A percentile compares a stretch with the other conserved stretches of the same genome.
phyloP scores from a whole-genome alignment of 805 yeast species.

The Kazachstania bromeliacearum region DNA sequence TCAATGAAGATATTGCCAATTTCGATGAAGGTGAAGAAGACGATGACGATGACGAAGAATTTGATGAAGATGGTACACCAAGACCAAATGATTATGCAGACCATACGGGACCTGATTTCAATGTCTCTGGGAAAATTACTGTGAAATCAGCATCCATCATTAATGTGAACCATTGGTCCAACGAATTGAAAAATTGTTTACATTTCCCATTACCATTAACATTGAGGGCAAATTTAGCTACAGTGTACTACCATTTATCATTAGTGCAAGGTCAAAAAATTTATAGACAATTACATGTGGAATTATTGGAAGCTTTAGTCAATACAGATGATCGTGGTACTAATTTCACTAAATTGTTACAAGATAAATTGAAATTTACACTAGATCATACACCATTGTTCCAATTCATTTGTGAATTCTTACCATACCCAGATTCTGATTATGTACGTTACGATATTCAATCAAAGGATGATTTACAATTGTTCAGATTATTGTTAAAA shows the following conservation, averaged over 20 bases:
- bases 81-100: slow-evolving; percentile 24
- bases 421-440: slow-evolving; percentile 40
- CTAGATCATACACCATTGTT: slow-evolving; percentile 31
- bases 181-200: slow-evolving; percentile 70
- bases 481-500: slow-evolving; percentile 40
- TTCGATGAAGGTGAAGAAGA: slow-evolving; percentile 31
- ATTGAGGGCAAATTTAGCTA: slow-evolving; percentile 50
- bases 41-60: slow-evolving; percentile 12
- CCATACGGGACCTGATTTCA: slow-evolving; percentile 30
- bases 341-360: slow-evolving; percentile 26
- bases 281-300: slow-evolving; percentile 50
- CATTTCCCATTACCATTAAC: slow-evolving; percentile 66
- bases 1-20: slow-evolving; percentile 6
- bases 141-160: slow-evolving; percentile 63
- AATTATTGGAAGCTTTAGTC: slow-evolving; percentile 50
- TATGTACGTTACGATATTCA: slow-evolving; percentile 32
- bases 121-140: slow-evolving; percentile 47
- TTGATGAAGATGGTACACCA: no score
- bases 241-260: slow-evolving; percentile 62
- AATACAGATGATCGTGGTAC: slow-evolving; percentile 27
- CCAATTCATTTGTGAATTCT: slow-evolving; percentile 27
- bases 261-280: slow-evolving; percentile 64
- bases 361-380: slow-evolving; percentile 18
- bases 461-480: slow-evolving; percentile 36
- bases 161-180: slow-evolving; percentile 75